Conservation (phyloP, 2,329 filamentous ascomycete species). For the Trichoderma lentiforme region DNA sequence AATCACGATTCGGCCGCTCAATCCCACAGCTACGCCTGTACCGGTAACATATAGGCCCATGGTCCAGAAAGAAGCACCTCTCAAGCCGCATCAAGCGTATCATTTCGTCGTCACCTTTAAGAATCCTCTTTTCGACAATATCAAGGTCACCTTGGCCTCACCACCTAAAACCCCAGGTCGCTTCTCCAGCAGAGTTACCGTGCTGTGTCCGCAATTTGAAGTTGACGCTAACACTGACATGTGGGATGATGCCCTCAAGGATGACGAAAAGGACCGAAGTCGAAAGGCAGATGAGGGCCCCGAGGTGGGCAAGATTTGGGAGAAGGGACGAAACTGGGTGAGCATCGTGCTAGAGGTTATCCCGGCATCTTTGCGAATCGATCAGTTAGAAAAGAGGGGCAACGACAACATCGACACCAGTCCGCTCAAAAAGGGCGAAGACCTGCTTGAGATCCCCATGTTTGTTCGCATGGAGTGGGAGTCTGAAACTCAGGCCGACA, state of each 20-base stretch:
- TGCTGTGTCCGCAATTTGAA: conserved; percentile 91
- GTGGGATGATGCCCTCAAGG: conserved; percentile 83
- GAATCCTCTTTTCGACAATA: conserved; percentile 89
- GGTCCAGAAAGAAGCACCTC: conserved; percentile 32
- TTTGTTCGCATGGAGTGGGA: conserved; percentile 94
- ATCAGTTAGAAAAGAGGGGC: conserved; percentile 32
- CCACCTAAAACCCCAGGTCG: conserved; percentile 74
- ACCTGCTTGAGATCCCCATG: conserved; percentile 82
- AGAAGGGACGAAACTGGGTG: conserved; percentile 89
- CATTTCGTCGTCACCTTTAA: conserved; percentile 88
- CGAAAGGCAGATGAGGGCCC: conserved; percentile 50
- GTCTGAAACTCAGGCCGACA: conserved; percentile 63
- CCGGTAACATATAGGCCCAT: conserved; percentile 35
- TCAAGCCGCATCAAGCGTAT: conserved; percentile 57
- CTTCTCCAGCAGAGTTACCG: conserved; percentile 76
- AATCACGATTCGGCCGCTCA: conserved; percentile 67
- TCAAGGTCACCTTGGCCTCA: conserved; percentile 84
- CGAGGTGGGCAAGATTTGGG: conserved; percentile 95
- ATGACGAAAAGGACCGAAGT: conserved; percentile 39
- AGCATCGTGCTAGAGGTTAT: conserved; percentile 90
- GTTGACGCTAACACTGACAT: conserved; percentile 86
- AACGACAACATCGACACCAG: conserved; percentile 41
- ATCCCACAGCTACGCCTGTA: conserved; percentile 35
- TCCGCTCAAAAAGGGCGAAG: conserved; percentile 57
- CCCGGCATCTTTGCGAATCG: conserved; percentile 52